These are phyloP conservation scores for Colletotrichum liaoningense DNA, from an alignment of 2,329 filamentous ascomycete species.

Conservation along the genomic window DNA sequence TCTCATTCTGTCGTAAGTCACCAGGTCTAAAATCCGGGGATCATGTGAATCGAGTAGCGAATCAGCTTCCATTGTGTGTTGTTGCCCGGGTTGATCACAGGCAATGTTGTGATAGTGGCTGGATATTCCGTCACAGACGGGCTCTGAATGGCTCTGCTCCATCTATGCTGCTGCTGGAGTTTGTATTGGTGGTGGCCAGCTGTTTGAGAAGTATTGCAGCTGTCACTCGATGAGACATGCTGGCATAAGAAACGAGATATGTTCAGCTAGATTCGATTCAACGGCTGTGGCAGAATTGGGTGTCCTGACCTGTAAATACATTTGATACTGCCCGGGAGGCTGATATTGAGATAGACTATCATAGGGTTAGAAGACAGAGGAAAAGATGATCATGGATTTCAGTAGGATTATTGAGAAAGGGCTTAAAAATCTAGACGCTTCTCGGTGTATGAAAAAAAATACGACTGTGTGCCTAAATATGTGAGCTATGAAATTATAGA, in stretches of 20 bases:
- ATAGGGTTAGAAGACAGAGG: neutral
- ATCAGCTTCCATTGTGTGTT: neutral
- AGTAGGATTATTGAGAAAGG: neutral
- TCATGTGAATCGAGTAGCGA: neutral
- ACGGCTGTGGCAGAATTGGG: neutral
- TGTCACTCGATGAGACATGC: too few relatives aligned
- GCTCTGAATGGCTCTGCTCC: neutral
- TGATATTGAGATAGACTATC: neutral
- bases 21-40: conserved; percentile 18
- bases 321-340: neutral
- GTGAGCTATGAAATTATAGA: too few relatives aligned
- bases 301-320: neutral
- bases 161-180: neutral
- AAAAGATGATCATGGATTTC: neutral
- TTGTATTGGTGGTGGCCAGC: neutral
- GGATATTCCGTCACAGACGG: neutral
- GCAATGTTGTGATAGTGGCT: neutral
- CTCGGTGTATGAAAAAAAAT: neutral
- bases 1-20: conserved; percentile 7
- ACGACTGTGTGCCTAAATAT: too few relatives aligned
- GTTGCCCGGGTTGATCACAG: too few relatives aligned
- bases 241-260: neutral
- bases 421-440: neutral
- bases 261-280: too few relatives aligned
- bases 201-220: neutral